phyloP scores from a whole-genome alignment of 306 rosid genomes.

The Mucuna pruriens region DNA sequence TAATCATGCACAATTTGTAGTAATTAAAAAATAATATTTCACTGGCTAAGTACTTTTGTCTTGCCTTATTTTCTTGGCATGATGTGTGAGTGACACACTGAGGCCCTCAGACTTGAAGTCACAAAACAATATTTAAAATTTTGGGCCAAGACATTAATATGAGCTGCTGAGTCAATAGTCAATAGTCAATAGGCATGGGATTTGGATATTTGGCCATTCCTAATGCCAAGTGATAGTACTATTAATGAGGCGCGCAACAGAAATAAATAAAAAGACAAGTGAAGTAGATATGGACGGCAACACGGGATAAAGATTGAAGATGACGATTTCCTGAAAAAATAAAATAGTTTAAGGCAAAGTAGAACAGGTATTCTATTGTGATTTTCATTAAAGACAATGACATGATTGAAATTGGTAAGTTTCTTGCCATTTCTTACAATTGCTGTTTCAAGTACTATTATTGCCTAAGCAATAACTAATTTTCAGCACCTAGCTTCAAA shows the following conservation, averaged over 20 bases:
- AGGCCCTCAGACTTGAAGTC: background rate
- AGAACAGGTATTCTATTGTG: background rate
- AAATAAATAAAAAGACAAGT: background rate
- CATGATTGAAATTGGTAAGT: background rate
- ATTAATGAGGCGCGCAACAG: background rate
- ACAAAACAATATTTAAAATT: background rate
- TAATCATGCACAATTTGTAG: too few species aligned
- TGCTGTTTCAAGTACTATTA: conserved; percentile 34
- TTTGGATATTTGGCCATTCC: background rate
- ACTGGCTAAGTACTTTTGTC: background rate
- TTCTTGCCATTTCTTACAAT: conserved; percentile 28
- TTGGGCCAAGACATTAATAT: background rate
- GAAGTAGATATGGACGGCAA: background rate
- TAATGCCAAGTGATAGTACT: background rate
- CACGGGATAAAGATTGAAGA: background rate
- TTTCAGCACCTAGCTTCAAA: conserved; percentile 30
- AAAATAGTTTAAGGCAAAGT: conserved; percentile 1
- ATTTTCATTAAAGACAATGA: conserved; percentile 3
- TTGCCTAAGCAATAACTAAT: background rate
- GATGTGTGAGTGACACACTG: conserved; percentile 10
- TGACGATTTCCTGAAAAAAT: background rate
- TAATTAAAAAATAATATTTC: background rate
- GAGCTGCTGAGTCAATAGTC: background rate
- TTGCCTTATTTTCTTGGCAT: background rate
- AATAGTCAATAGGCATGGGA: background rate